Conservation (phyloP, 495 filamentous ascomycete species). For the Astrothelium subdiscretum region DNA sequence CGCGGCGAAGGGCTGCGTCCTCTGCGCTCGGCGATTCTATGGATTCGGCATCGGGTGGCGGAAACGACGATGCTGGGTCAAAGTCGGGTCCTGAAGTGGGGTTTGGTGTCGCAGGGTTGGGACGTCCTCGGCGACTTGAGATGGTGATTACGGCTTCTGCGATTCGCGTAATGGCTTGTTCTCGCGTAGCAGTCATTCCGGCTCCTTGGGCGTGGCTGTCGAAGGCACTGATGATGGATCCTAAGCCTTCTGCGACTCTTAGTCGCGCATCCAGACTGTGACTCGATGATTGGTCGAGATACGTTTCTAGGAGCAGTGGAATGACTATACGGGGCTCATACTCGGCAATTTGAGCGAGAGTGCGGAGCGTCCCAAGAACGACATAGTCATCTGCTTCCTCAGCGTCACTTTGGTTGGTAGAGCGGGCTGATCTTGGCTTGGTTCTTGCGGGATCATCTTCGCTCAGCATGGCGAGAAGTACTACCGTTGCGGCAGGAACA, state of each 20-base stretch:
- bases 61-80: no score
- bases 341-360: neutral
- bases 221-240: neutral
- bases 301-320: slow-evolving; percentile 21
- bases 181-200: slow-evolving; percentile 5
- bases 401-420: neutral
- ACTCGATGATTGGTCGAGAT: slow-evolving; percentile 40
- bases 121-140: slow-evolving; percentile 50
- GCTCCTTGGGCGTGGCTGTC: neutral
- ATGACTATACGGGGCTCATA: neutral
- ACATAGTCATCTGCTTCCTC: slow-evolving; percentile 37
- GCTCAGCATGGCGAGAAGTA: slow-evolving; percentile 54
- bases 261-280: slow-evolving; percentile 53
- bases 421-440: neutral
- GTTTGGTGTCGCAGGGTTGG: slow-evolving; percentile 31
- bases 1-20: slow-evolving; percentile 39
- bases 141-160: slow-evolving; percentile 53
- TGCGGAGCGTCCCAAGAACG: neutral
- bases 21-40: no score
- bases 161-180: slow-evolving; percentile 24
- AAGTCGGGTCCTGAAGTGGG: no score
- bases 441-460: slow-evolving; percentile 39
- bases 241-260: slow-evolving; percentile 59
- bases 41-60: slow-evolving; percentile 10
- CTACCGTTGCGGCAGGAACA: slow-evolving; percentile 52